phyloP scores from a whole-genome alignment of 371 early-diverging fungal species.

The Nosema muscidifuracis region DNA sequence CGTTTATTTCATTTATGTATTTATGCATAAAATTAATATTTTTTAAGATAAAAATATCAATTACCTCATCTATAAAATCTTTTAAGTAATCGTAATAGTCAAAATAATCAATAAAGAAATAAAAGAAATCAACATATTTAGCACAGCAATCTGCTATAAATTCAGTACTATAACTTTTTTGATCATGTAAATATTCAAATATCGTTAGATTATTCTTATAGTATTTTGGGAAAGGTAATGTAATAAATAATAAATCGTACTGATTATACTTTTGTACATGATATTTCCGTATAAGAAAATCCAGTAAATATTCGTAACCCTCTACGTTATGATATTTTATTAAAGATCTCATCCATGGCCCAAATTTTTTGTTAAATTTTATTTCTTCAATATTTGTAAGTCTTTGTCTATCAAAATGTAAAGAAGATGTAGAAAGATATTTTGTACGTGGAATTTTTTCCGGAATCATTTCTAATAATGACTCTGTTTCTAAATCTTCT shows the following conservation, averaged over 20 bases:
- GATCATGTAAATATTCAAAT: slow-evolving; percentile 14
- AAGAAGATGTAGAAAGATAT: slow-evolving; percentile 24
- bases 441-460: slow-evolving; percentile 3
- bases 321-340: slow-evolving; percentile 4
- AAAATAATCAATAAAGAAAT: slow-evolving; percentile 44
- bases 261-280: slow-evolving; percentile 37
- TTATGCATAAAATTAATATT: slow-evolving; percentile 1
- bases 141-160: slow-evolving; percentile 24
- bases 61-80: slow-evolving; percentile 21
- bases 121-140: slow-evolving; percentile 27
- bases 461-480: slow-evolving; percentile 38
- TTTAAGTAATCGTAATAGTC: slow-evolving; percentile 18
- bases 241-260: slow-evolving; percentile 41
- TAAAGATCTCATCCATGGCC: slow-evolving; percentile 25
- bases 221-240: slow-evolving; percentile 39
- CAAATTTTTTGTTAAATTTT: slow-evolving; percentile 43
- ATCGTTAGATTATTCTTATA: not conserved
- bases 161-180: slow-evolving; percentile 15
- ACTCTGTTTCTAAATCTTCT: slow-evolving; percentile 39
- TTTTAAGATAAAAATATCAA: slow-evolving; percentile 4
- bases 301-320: slow-evolving; percentile 37
- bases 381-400: slow-evolving; percentile 40
- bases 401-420: slow-evolving; percentile 43
- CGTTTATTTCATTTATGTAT: slow-evolving; percentile 23
- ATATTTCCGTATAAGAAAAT: slow-evolving; percentile 51